phyloP scores from a whole-genome alignment of 163 green algal species.

The Botryococcus braunii region DNA sequence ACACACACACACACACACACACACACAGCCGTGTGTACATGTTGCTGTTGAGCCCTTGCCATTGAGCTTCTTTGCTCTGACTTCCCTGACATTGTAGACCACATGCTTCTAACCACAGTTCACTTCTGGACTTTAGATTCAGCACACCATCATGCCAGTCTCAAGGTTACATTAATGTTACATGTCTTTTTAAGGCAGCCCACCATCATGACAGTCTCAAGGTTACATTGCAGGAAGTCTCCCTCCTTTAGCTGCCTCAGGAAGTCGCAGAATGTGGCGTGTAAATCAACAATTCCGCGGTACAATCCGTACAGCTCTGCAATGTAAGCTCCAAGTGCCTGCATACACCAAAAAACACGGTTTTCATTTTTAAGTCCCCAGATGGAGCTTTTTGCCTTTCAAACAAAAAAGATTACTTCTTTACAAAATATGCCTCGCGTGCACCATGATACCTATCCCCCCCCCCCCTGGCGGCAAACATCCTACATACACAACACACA shows the following conservation, averaged over 20 bases:
- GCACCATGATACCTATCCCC: neutral
- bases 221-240: conserved; percentile 11
- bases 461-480: neutral
- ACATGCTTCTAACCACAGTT: no score
- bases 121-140: no score
- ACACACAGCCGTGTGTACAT: no score
- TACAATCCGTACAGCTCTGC: conserved; percentile 9
- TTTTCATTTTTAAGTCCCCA: neutral
- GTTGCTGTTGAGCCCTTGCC: no score
- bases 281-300: conserved; percentile 10
- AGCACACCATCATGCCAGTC: no score
- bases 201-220: conserved; percentile 8
- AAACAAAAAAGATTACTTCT: neutral
- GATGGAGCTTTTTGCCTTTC: conserved; percentile 1
- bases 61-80: no score
- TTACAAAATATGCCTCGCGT: neutral
- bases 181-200: no score
- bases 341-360: neutral
- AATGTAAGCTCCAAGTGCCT: conserved; percentile 2
- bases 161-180: no score
- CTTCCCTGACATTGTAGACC: no score
- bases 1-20: no score
- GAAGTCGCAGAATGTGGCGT: conserved; percentile 5
- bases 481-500: neutral
- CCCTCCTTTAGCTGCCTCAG: conserved; percentile 4